Conservation (phyloP, 768 basidiomycete genomes). For the Favolaschia claudopus region DNA sequence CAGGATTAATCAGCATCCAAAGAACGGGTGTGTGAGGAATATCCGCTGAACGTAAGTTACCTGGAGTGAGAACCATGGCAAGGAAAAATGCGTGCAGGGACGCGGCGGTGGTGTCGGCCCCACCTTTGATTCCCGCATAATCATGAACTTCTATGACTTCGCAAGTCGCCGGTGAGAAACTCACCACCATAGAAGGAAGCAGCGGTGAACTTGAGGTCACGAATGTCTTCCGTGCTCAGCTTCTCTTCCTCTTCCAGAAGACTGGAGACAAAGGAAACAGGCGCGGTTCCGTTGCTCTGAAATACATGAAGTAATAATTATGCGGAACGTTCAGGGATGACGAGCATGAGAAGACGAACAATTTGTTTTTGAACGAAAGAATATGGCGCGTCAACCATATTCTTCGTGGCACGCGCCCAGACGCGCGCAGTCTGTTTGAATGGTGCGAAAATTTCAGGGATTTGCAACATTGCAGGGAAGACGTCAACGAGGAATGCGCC, state of each 20-base stretch:
- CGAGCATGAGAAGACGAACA: constrained; percentile 37
- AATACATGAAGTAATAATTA: neutral
- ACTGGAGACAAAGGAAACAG: constrained; percentile 52
- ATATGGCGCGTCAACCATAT: constrained; percentile 54
- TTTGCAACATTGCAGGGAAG: constrained; percentile 48
- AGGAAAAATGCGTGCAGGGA: constrained; percentile 56
- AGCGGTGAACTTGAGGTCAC: constrained; percentile 51
- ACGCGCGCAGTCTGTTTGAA: constrained; percentile 55
- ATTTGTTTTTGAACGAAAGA: constrained; percentile 54
- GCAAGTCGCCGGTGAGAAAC: constrained; percentile 16
- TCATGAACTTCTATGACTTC: neutral
- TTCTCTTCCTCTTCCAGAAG: constrained; percentile 45
- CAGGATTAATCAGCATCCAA: neutral
- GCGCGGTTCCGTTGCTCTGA: constrained; percentile 51
- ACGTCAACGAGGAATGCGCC: constrained; percentile 51
- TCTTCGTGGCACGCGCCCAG: constrained; percentile 47
- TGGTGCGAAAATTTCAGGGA: constrained; percentile 63
- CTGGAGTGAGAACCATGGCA: constrained; percentile 52
- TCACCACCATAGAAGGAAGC: constrained; percentile 55
- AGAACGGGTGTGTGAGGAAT: neutral
- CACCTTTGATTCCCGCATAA: constrained; percentile 41
- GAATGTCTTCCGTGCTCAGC: constrained; percentile 40
- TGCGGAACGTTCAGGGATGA: too few relatives aligned
- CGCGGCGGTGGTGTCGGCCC: constrained; percentile 59
- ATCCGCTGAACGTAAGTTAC: constrained; percentile 24